Evolutionary conservation across 192 early-diverging fungal species (phyloP), one percentile per base, ranked within the genome.

Genomic region (Entomortierella chlamydospora): DNA sequence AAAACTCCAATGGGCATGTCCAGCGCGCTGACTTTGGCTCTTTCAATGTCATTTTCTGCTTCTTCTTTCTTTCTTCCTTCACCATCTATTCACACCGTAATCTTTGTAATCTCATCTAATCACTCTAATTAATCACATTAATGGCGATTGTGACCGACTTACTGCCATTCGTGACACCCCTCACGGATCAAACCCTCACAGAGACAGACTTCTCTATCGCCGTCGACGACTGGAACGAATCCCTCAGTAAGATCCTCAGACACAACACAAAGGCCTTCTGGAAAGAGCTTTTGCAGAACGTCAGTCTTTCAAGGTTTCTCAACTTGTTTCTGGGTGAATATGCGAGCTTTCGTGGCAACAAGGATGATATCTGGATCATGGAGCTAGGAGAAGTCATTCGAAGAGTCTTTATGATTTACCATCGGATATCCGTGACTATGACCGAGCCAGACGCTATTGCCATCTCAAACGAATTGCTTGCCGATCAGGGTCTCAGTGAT

Each of bases 291-390:
- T 34, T 80, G 9, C 39, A 43, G 11, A 80, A 83, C 43, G 15
- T 25, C 1, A 41, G 49, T 9, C 70, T 83, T 28, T 50, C 53
- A 39, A 22, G 49, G 18, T 83, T 83, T 41, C 33, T 83, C n/a
- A 78, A 78, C 25, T 45, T 68, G 22, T 83, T 83, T 37, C 57
- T 83, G 1, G 76, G 82, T n/a, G 66, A 78, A 31, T 78, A 67
- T 50, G 82, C 77, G 0, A 47, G 58, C 50, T 82, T 73, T 17
- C 80, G 72, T 30, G 68, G 70, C 18, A 69, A 41, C 28, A 80
- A 68, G 56, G 41, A 52, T 50, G 57, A 33, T 57, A 34, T 66
- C 56, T 70, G 67, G 70, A 49, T 66, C 65, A 70, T 70, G 54
- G 67, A 70, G 28, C 61, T 74, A 7, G 64, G 73, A 43, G 60